phyloP scores from a whole-genome alignment of 805 yeast genomes.

The Naumovozyma castellii region DNA sequence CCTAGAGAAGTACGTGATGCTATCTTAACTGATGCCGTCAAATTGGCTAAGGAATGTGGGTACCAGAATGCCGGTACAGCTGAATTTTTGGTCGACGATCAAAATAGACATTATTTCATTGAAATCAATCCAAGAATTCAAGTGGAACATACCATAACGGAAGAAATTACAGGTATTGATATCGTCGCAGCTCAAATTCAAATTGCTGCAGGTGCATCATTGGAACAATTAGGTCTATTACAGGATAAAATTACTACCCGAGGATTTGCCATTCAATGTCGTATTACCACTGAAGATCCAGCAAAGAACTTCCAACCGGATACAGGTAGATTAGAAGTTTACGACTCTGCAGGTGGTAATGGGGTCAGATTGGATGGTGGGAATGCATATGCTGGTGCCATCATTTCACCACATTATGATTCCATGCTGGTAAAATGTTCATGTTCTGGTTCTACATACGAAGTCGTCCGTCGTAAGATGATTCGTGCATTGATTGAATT shows the following conservation, averaged over 20 bases:
- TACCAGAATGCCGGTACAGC: slow-evolving; percentile 97
- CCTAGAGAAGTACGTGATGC: slow-evolving; percentile 77
- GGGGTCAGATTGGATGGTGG: slow-evolving; percentile 98
- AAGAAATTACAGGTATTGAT: slow-evolving; percentile 95
- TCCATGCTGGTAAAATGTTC: slow-evolving; percentile 95
- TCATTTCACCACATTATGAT: slow-evolving; percentile 92
- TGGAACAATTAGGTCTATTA: slow-evolving; percentile 77
- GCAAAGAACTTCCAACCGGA: slow-evolving; percentile 93
- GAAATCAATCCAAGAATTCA: slow-evolving; percentile 96
- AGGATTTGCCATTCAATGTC: slow-evolving; percentile 98
- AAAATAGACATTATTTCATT: slow-evolving; percentile 90
- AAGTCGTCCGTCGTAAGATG: slow-evolving; percentile 94
- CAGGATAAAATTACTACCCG: slow-evolving; percentile 91
- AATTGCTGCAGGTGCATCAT: slow-evolving; percentile 93
- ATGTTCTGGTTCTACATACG: slow-evolving; percentile 91
- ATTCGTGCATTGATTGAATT: slow-evolving; percentile 90
- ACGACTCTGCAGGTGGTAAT: slow-evolving; percentile 96
- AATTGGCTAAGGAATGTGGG: slow-evolving; percentile 72
- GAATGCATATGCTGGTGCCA: slow-evolving; percentile 92
- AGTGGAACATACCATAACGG: slow-evolving; percentile 96
- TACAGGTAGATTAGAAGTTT: slow-evolving; percentile 94
- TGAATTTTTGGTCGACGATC: slow-evolving; percentile 84
- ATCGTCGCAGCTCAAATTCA: slow-evolving; percentile 97
- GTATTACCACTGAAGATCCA: slow-evolving; percentile 97
- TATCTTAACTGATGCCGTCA: slow-evolving; percentile 86